Evolutionary conservation across 2,329 filamentous ascomycete species (phyloP).

Genomic region (Claviceps sp.): DNA sequence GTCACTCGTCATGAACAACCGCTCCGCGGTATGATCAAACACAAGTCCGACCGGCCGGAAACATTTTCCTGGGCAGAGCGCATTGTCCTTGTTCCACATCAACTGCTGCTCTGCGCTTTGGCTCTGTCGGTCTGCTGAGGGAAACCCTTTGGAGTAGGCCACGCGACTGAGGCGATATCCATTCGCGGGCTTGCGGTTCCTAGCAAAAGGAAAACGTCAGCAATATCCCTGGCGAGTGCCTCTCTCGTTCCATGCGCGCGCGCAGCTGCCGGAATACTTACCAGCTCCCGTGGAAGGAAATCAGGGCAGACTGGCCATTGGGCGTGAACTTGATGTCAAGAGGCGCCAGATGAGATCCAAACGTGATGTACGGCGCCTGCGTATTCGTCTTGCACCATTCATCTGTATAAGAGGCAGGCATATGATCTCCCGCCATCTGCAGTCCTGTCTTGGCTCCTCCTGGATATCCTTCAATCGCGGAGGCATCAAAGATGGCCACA

Average conservation of each 20-base stretch:
- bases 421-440: constrained; percentile 14
- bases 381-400: constrained; percentile 10
- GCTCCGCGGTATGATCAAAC: constrained; percentile 20
- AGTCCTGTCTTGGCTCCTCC: constrained; percentile 13
- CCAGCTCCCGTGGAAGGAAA: constrained; percentile 52
- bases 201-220: constrained; percentile 2
- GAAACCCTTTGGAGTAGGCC: constrained; percentile 22
- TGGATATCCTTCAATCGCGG: constrained; percentile 19
- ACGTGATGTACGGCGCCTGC: constrained; percentile 12
- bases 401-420: constrained; percentile 10
- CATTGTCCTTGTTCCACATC: constrained; percentile 33
- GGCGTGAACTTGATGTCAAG: constrained; percentile 50
- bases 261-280: constrained; percentile 1
- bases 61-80: constrained; percentile 31
- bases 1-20: constrained; percentile 41
- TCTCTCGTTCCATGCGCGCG: neutral
- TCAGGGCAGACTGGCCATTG: constrained; percentile 39
- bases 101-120: constrained; percentile 30
- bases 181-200: constrained; percentile 19
- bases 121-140: constrained; percentile 19
- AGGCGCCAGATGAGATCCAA: constrained; percentile 44
- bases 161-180: constrained; percentile 28
- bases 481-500: constrained; percentile 41
- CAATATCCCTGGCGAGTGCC: neutral
- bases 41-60: constrained; percentile 39